Base-by-base conservation (phyloP, 345 rosid genomes). In the Salix udensis region DNA sequence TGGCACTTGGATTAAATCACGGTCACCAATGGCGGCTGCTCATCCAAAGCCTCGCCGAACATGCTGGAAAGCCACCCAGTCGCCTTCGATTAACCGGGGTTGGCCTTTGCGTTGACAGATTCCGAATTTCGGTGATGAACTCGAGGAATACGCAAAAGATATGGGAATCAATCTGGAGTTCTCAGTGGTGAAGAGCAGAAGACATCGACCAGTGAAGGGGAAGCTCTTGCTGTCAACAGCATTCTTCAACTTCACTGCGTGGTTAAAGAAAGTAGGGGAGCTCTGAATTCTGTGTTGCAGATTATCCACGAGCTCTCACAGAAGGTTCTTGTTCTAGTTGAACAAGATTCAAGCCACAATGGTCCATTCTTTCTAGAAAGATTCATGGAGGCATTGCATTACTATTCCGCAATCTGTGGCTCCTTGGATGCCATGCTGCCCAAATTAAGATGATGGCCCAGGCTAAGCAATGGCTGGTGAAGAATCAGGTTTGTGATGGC, bases 261-360 rank as follows among this genome's bases (percentile, higher is more conserved):
- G 48, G 94, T 89, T 52, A 91, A 88, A 76, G 92, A 89, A 73
- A 89, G 92, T 40, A 74, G 91, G 58, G 94, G 91, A 77, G 91
- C 90, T 31, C 52, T 89, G 60, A 89, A 86, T 74, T 84, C 90
- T 4, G 89, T 89, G 24, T 74, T 90, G 36, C 85, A 83, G 69
- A 77, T 84, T 24, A 86, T 87, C 30, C 91, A 82, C 21, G 78
- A 86, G 80, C 89, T 90, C 5, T 82, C 86, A 2, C 91, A 89
- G 0, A 90, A 87, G 46, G 60, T 84, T 11, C 71, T 88, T 72
- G 88, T 88, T 26, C 74, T 90, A 1, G 89, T 84, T 1, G 92
- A 90, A 83, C 94, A 90, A 73, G 92, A 90, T 30, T 88, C 91
- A 0, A 87, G 88, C 82, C 91, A 87, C 75, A 90, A 90, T 24